Base-by-base conservation (phyloP, 495 filamentous ascomycete genomes). In the Pseudoneurospora amorphoporcata region DNA sequence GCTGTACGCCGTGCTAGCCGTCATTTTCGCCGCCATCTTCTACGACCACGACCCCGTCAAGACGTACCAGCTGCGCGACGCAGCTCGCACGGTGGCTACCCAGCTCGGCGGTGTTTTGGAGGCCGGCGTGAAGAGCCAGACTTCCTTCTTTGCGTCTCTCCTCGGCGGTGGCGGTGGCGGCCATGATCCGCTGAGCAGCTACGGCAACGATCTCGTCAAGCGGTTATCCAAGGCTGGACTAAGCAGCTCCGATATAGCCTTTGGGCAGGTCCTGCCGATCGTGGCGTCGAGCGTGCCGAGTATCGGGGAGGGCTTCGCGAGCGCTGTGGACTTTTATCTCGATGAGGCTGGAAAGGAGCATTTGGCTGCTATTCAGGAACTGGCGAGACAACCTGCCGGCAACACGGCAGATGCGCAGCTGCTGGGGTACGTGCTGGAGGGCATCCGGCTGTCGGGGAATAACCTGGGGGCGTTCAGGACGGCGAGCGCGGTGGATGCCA, bases 241-340 rank as follows among this genome's bases (percentile, higher is more conserved):
- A 71, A 86, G 84, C 72, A 83, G 85, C 38, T 86, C 90, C 40
- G 90, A 96, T 68, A 88, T 94, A 71, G 89, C 90, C 6, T 95
- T 90, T 88, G 85, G 84, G 8, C 90, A 93, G 75, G 87, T 95
- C n/a, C 72, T 88, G 14, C 84, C 86, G 0, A 80, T 80, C 3
- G 80, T 78, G 32, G 78, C 76, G 17, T 80, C 84, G 8, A 77
- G 82, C 58, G 87, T 92, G 2, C 88, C 92, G 3, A 93, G 88
- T 76, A 91, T 95, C 76, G 88, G 86, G 5, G 90, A 92, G 77
- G 83, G 90, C 53, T 84, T 95, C 75, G 89, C 92, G 9, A 90
- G 93, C 81, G 86, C 92, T 12, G 85, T 95, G 12, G 92, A 96
- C 77, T 94, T 89, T 83, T 96, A 93, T 82, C 83, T 94, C 38